Conservation (phyloP, 2,329 filamentous ascomycete species). For the Camptophora hylomeconis region DNA sequence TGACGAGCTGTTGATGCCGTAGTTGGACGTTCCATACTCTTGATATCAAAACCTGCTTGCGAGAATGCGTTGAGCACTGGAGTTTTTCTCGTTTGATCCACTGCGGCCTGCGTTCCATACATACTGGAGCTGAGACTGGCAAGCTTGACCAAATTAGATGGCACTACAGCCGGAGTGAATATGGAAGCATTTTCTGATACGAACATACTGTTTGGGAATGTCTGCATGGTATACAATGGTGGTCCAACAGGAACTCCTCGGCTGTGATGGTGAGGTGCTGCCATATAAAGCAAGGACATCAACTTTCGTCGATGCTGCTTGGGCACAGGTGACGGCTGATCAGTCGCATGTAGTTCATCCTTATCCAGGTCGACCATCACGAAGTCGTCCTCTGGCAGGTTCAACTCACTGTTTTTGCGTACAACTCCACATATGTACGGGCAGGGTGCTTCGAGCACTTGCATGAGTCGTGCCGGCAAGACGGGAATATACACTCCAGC, state of each 20-base stretch:
- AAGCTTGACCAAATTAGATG: constrained; percentile 68
- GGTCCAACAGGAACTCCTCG: constrained; percentile 81
- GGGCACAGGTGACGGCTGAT: constrained; percentile 64
- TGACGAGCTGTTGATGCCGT: constrained; percentile 49
- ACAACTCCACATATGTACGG: constrained; percentile 97
- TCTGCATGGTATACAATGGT: constrained; percentile 83
- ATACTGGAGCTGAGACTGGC: constrained; percentile 80
- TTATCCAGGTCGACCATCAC: constrained; percentile 88
- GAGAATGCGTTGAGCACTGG: constrained; percentile 88
- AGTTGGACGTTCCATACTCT: constrained; percentile 56
- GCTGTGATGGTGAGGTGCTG: constrained; percentile 76
- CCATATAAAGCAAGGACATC: constrained; percentile 71
- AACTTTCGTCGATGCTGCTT: constrained; percentile 85
- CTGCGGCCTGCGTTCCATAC: constrained; percentile 57
- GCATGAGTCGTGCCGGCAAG: constrained; percentile 72
- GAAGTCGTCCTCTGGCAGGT: constrained; percentile 88
- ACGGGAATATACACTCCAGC: constrained; percentile 88
- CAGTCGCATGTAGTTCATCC: constrained; percentile 76
- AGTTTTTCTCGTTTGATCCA: constrained; percentile 35
- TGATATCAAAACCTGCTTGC: constrained; percentile 60
- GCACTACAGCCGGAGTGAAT: constrained; percentile 58
- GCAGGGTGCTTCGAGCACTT: constrained; percentile 85
- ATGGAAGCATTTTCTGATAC: constrained; percentile 72
- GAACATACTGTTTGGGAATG: constrained; percentile 81
- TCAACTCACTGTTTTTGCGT: constrained; percentile 71